Conservation (phyloP, 2,329 filamentous ascomycete species). For the Pezicula carpinea region DNA sequence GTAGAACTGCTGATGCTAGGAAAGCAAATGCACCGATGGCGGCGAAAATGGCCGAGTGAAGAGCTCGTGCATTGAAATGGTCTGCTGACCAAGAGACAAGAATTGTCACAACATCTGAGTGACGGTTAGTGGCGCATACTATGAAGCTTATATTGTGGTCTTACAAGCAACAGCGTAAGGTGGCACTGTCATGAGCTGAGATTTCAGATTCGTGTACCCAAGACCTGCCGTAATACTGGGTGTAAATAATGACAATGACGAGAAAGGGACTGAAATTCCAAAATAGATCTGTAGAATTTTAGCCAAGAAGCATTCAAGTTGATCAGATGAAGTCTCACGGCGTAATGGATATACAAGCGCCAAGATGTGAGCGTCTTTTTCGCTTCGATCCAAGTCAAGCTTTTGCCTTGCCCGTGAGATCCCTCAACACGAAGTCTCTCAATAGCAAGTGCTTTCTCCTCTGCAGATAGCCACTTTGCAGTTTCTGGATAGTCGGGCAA, state of each 20-base stretch:
- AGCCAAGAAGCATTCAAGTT: not conserved
- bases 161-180: constrained; percentile 57
- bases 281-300: constrained; percentile 38
- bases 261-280: constrained; percentile 49
- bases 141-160: not conserved
- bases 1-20: constrained; percentile 58
- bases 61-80: constrained; percentile 50
- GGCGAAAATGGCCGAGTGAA: constrained; percentile 45
- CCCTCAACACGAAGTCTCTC: constrained; percentile 38
- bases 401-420: constrained; percentile 32
- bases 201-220: constrained; percentile 49
- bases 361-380: constrained; percentile 43
- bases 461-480: constrained; percentile 37
- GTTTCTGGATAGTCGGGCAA: constrained; percentile 46
- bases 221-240: constrained; percentile 60
- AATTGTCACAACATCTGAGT: constrained; percentile 37
- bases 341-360: constrained; percentile 47
- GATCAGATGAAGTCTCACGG: constrained; percentile 29
- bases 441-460: constrained; percentile 38
- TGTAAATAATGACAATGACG: constrained; percentile 54
- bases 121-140: not conserved
- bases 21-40: constrained; percentile 51
- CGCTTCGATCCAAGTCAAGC: constrained; percentile 43
- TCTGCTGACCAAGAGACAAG: constrained; percentile 57
- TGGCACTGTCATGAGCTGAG: constrained; percentile 63